These are phyloP conservation scores for Trichoderma simmonsii DNA, from an alignment of 2,329 filamentous ascomycete genomes.

Conservation along the genomic window DNA sequence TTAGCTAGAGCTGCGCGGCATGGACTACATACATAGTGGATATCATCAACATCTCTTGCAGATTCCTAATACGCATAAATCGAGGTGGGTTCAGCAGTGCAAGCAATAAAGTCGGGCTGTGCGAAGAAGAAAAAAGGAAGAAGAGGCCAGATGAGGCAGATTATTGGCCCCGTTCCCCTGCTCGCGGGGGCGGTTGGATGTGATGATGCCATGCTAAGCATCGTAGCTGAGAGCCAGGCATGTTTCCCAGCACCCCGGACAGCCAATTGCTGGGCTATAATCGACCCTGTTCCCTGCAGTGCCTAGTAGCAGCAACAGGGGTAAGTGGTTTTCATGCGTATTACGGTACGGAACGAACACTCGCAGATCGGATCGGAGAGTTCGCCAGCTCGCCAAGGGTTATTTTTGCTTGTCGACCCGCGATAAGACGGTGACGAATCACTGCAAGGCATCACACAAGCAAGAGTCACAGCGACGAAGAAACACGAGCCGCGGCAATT, in stretches of 20 bases:
- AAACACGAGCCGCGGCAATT: background rate
- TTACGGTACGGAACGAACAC: too few species aligned
- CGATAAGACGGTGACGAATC: background rate
- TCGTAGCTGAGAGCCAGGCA: background rate
- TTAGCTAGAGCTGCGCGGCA: background rate
- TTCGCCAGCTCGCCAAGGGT: background rate
- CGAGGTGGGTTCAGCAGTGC: background rate
- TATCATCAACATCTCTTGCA: background rate
- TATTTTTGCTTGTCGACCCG: background rate
- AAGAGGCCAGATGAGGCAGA: background rate
- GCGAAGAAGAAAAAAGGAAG: background rate
- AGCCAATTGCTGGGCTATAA: background rate
- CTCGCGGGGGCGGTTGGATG: background rate
- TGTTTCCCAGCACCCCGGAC: background rate
- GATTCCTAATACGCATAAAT: background rate
- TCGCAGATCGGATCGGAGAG: background rate
- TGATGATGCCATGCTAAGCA: background rate
- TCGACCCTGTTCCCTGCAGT: background rate
- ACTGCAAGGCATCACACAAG: background rate
- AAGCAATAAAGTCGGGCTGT: background rate
- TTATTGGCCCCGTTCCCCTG: background rate
- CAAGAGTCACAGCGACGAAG: background rate
- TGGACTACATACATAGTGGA: background rate
- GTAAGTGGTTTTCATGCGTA: background rate
- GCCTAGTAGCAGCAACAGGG: background rate